Conservation (phyloP, 805 yeast genomes). For the Candida xiaguanensis region DNA sequence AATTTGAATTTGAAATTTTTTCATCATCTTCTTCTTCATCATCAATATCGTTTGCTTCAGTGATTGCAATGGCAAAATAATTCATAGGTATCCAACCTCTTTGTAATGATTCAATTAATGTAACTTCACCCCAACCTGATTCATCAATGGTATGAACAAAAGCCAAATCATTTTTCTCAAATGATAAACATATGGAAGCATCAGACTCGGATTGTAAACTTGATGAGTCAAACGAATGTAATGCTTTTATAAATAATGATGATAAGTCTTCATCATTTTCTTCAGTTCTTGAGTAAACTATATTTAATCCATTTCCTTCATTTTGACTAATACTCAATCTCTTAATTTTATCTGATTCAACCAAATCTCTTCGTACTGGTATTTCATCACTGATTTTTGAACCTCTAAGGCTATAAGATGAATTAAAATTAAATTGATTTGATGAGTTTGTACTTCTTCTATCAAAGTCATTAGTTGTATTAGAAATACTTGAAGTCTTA, state of each 20-base stretch:
- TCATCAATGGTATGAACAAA: conserved; percentile 77
- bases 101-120: conserved; percentile 55
- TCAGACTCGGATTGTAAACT: conserved; percentile 63
- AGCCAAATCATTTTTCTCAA: conserved; percentile 65
- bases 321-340: conserved; percentile 6
- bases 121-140: conserved; percentile 88
- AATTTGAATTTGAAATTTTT: conserved; percentile 37
- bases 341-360: conserved; percentile 13
- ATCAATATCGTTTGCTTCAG: conserved; percentile 15
- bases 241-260: conserved; percentile 52
- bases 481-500: conserved; percentile 4
- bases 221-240: conserved; percentile 56
- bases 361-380: conserved; percentile 26
- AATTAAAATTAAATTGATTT: conserved; percentile 10
- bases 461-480: background rate
- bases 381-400: conserved; percentile 20
- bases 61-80: conserved; percentile 54
- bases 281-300: conserved; percentile 9
- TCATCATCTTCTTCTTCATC: conserved; percentile 31
- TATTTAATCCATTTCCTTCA: conserved; percentile 23
- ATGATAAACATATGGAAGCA: conserved; percentile 69
- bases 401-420: conserved; percentile 13
- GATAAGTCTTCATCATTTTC: conserved; percentile 45
- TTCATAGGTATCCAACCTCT: conserved; percentile 89
- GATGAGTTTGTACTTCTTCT: conserved; percentile 3